These are phyloP conservation scores for Cinchona pubescens DNA, from an alignment of 257 asterid species.

Conservation along the genomic window DNA sequence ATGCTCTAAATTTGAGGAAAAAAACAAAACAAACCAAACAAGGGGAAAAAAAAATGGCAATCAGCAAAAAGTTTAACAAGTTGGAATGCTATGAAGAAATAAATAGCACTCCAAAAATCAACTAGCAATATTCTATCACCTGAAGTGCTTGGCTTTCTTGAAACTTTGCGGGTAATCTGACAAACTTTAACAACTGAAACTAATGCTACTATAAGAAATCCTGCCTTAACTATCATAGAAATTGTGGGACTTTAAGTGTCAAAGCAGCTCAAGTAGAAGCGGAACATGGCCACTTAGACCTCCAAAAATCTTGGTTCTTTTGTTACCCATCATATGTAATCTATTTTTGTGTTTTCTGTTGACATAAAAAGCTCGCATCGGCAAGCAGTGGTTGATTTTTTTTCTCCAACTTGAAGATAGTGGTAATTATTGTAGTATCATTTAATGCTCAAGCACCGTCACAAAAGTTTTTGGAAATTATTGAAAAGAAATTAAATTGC, in stretches of 20 bases:
- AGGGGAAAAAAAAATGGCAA: neutral
- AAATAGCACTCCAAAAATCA: neutral
- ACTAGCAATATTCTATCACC: neutral
- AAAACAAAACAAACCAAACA: neutral
- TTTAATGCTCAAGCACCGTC: neutral
- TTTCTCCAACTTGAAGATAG: conserved; percentile 13
- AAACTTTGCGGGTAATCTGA: conserved; percentile 3
- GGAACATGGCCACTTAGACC: neutral
- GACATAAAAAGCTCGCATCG: conserved; percentile 14
- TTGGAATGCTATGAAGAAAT: neutral
- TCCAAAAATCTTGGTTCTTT: neutral
- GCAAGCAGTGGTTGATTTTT: conserved; percentile 13
- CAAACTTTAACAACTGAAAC: conserved; percentile 15
- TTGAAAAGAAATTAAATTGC: neutral
- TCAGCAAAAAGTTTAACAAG: neutral
- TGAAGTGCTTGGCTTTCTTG: conserved; percentile 17
- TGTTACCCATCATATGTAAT: neutral
- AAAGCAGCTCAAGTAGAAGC: neutral
- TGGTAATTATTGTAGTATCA: neutral
- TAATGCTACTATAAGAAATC: conserved; percentile 11
- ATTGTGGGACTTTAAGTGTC: neutral
- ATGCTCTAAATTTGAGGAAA: conserved; percentile 5
- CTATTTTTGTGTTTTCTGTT: neutral
- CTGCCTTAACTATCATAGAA: conserved; percentile 21
- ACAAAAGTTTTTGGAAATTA: neutral